Conservation (phyloP, 768 basidiomycete genomes). For the Xerocomellus chrysenteron region DNA sequence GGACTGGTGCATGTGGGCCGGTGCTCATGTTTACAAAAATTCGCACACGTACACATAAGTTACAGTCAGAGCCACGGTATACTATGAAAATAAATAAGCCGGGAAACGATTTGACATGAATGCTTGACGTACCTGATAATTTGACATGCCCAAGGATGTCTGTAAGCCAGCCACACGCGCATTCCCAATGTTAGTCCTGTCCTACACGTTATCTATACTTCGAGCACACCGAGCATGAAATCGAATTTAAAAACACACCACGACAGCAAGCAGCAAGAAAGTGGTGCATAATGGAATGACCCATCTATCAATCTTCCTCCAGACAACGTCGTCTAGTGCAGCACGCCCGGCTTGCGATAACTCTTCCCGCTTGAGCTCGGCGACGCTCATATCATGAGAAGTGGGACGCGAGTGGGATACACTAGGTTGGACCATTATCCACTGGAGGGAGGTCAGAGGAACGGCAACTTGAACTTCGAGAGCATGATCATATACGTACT, state of each 20-base stretch:
- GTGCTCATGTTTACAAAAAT: no score
- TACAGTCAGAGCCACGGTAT: no score
- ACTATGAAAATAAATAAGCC: no score
- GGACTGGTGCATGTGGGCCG: no score
- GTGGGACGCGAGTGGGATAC: no score
- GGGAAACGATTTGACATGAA: not conserved
- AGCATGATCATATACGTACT: no score
- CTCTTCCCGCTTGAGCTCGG: not conserved
- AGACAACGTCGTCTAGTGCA: constrained; percentile 38
- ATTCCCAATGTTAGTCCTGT: constrained; percentile 52
- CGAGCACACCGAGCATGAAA: not conserved
- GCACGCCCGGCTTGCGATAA: constrained; percentile 5
- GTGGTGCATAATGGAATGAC: constrained; percentile 48
- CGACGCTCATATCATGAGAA: no score
- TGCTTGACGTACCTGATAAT: constrained; percentile 21
- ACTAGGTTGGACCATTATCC: no score
- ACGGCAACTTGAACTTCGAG: no score
- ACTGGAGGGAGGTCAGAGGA: not conserved
- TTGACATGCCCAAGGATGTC: constrained; percentile 38
- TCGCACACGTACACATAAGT: no score
- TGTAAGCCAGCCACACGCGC: constrained; percentile 61
- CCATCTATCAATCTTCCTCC: constrained; percentile 49
- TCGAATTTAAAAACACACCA: constrained; percentile 36
- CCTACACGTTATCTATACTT: constrained; percentile 16
- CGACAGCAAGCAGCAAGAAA: constrained; percentile 48